phyloP scores from a whole-genome alignment of 306 rosid genomes.

The peach (Prunus persica) region DNA sequence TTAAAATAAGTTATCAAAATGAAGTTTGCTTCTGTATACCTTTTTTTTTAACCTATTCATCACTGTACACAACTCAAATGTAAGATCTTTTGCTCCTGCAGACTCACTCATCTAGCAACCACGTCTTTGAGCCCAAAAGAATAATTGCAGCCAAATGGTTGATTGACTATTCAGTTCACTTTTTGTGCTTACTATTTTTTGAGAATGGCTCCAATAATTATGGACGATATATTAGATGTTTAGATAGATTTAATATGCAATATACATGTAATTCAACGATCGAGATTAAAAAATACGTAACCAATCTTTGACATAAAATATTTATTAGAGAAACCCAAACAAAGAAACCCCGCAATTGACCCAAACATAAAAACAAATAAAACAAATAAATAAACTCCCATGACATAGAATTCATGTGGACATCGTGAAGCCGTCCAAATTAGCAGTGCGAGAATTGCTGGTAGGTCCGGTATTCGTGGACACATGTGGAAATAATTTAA shows the following conservation, averaged over 20 bases:
- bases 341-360: too few relatives aligned
- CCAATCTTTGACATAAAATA: too few relatives aligned
- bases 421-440: not conserved
- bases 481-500: not conserved
- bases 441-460: not conserved
- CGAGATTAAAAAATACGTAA: rapidly evolving
- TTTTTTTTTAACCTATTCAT: too few relatives aligned
- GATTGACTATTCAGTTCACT: not conserved
- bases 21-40: too few relatives aligned
- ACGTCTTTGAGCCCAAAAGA: not conserved
- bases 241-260: too few relatives aligned
- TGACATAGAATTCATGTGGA: not conserved
- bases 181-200: not conserved
- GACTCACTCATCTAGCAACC: not conserved
- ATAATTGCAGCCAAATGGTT: not conserved
- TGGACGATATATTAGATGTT: not conserved
- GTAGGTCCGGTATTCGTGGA: not conserved
- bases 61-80: not conserved
- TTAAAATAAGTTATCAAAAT: too few relatives aligned
- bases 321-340: too few relatives aligned
- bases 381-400: not conserved
- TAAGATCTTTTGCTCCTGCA: not conserved
- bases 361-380: too few relatives aligned
- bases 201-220: not conserved
- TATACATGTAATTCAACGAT: rapidly evolving